Percentiles rank a stretch among this genome's conserved stretches.
Conservation (phyloP, 2,329 filamentous ascomycete species). For the Xylaria polymorpha region DNA sequence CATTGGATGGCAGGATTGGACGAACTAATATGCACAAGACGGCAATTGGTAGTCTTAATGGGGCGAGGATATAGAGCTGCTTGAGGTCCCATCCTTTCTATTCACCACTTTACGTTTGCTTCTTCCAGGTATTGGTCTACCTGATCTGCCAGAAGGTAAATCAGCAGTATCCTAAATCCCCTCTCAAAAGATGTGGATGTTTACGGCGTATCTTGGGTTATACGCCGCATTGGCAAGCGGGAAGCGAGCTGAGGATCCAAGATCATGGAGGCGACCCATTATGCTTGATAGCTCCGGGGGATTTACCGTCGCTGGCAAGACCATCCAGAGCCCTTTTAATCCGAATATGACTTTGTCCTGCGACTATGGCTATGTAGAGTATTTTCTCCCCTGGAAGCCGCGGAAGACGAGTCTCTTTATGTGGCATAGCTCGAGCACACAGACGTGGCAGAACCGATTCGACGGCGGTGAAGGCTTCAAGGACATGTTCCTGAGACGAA, state of each 20-base stretch:
- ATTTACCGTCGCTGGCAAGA: slow-evolving; percentile 50
- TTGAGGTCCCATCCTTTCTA: neutral
- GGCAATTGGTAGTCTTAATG: neutral
- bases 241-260: slow-evolving; percentile 7
- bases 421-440: slow-evolving; percentile 55
- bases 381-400: slow-evolving; percentile 52
- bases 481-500: slow-evolving; percentile 53
- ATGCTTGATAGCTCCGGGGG: slow-evolving; percentile 51
- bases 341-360: slow-evolving; percentile 51
- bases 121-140: neutral
- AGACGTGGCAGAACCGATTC: slow-evolving; percentile 54
- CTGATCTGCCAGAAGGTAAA: neutral
- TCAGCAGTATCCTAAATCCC: neutral
- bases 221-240: slow-evolving; percentile 7
- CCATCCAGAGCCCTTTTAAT: slow-evolving; percentile 47
- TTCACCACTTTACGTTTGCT: neutral
- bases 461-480: slow-evolving; percentile 55
- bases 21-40: neutral
- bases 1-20: neutral
- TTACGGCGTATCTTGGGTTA: neutral
- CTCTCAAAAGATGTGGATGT: neutral
- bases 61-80: neutral
- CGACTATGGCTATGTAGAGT: slow-evolving; percentile 56
- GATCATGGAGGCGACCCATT: slow-evolving; percentile 37
- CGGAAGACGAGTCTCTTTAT: slow-evolving; percentile 52